A percentile compares a stretch with the other conserved stretches of the same genome.
These are phyloP conservation scores for Cyclocybe cylindracea DNA, from an alignment of 768 basidiomycete genomes.

Conservation along the genomic window DNA sequence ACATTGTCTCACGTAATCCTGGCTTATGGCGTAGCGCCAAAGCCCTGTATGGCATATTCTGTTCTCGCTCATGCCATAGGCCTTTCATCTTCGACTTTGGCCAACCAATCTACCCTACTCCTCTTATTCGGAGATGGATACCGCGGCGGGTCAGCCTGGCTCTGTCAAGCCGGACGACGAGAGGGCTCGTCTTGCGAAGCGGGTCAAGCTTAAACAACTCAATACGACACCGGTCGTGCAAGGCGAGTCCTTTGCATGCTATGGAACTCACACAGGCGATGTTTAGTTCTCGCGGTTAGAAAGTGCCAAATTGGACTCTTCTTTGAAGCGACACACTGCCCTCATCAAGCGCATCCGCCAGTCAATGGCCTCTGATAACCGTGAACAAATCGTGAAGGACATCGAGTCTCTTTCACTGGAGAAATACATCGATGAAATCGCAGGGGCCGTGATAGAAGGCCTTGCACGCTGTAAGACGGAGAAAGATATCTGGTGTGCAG, in stretches of 20 bases:
- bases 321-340: conserved; percentile 93
- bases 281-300: conserved; percentile 40
- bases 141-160: conserved; percentile 22
- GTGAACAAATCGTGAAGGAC: conserved; percentile 89
- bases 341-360: conserved; percentile 92
- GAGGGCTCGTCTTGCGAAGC: conserved; percentile 52
- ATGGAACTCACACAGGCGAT: not conserved
- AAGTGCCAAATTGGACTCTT: conserved; percentile 83
- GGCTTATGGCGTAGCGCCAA: too few relatives aligned
- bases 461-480: conserved; percentile 87
- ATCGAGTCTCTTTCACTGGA: conserved; percentile 87
- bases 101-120: not conserved
- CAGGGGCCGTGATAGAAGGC: conserved; percentile 85
- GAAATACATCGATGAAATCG: conserved; percentile 96
- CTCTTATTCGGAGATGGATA: conserved; percentile 27
- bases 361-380: conserved; percentile 79
- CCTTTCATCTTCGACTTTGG: too few relatives aligned
- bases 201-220: conserved; percentile 56
- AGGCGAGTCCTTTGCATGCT: conserved; percentile 37
- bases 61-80: not conserved
- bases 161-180: conserved; percentile 42
- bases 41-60: not conserved
- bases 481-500: conserved; percentile 87
- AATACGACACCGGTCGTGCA: conserved; percentile 51
- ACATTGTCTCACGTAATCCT: too few relatives aligned